Evolutionary conservation across 2,329 filamentous ascomycete genomes (phyloP), one percentile per base, ranked within the genome.

Genomic region (Diaporthe sp.): DNA sequence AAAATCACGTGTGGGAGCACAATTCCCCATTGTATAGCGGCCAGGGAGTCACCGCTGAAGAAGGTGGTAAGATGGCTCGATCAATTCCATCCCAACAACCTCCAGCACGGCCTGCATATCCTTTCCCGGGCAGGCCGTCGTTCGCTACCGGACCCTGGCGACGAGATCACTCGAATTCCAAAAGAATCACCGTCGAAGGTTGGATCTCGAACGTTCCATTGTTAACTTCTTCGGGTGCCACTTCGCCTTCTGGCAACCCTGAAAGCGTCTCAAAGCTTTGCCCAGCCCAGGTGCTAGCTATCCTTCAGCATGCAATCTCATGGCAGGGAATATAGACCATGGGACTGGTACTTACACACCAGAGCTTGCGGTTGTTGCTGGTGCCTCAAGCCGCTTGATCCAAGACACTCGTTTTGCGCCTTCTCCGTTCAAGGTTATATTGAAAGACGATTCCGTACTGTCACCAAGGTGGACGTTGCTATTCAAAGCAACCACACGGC

Each of bases 181-280:
- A 39, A 28, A 68, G 47, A 53, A 68, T 28, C 13, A 34, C 65
- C 15, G 31, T 39, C 31, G 65, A 42, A 51, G 47, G 20, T 42
- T 53, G 47, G 22, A 68, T 68, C 12, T 68, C 47, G 34, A 53
- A 68, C 47, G 9, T 34, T 53, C 47, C 47, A 42, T 53, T 17
- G 2, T 20, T 17, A 37, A 68, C 31, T 22, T 68, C n/a, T 15
- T 68, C 65, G 15, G 28, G 22, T 25, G 34, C 22, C n/a, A 53
- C 31, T 8, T 68, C 31, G 31, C 65, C 65, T 42, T 68, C 12
- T 8, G 65, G 47, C 22, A 68, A 37, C 9, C 47, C 63, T 37
- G 63, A 68, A 68, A 51, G 63, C 31, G 20, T 53, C 63, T 53
- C 47, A n/a, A 68, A 37, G 31, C 44, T 51, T 34, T 68, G 63